A percentile compares a stretch with the other conserved stretches of the same genome.
Evolutionary conservation across 805 yeast genomes (phyloP).

Genomic region (Wickerhamomyces bisporus): DNA sequence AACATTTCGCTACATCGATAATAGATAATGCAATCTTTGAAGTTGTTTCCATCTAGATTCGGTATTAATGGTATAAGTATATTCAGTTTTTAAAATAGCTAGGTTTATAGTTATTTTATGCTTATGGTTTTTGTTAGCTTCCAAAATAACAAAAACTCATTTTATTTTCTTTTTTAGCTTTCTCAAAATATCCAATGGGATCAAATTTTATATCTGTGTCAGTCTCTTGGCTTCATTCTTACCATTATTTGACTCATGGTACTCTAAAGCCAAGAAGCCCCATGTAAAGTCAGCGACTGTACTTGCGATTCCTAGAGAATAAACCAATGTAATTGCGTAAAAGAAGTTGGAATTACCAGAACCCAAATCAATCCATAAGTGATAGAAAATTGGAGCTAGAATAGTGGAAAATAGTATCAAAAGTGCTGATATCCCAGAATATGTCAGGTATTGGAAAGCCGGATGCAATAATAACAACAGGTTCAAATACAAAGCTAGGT

Average conservation of each 20-base stretch:
- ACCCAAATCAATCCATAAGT: constrained; percentile 90
- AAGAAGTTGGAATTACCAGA: constrained; percentile 96
- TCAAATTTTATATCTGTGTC: background rate
- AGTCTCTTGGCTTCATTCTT: background rate
- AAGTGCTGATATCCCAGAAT: constrained; percentile 44
- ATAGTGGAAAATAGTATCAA: constrained; percentile 53
- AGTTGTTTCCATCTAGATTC: too few relatives aligned
- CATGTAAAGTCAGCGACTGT: constrained; percentile 74
- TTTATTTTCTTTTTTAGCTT: too few relatives aligned
- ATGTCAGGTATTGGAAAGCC: constrained; percentile 40
- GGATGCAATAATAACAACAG: constrained; percentile 44
- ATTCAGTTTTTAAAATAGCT: too few relatives aligned
- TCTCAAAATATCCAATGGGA: too few relatives aligned
- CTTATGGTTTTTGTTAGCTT: too few relatives aligned
- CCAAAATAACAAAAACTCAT: too few relatives aligned
- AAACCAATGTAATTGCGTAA: constrained; percentile 85
- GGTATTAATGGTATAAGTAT: too few relatives aligned
- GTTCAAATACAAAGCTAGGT: constrained; percentile 52
- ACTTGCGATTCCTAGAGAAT: constrained; percentile 64
- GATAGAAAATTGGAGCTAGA: constrained; percentile 84
- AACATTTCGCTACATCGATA: too few relatives aligned
- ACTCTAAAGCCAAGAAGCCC: constrained; percentile 38
- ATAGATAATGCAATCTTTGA: too few relatives aligned
- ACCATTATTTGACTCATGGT: constrained; percentile 7
- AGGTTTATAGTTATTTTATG: too few relatives aligned